Evolutionary conservation across 441 rosid genomes (phyloP).

Genomic region (Raphanus hybrid): DNA sequence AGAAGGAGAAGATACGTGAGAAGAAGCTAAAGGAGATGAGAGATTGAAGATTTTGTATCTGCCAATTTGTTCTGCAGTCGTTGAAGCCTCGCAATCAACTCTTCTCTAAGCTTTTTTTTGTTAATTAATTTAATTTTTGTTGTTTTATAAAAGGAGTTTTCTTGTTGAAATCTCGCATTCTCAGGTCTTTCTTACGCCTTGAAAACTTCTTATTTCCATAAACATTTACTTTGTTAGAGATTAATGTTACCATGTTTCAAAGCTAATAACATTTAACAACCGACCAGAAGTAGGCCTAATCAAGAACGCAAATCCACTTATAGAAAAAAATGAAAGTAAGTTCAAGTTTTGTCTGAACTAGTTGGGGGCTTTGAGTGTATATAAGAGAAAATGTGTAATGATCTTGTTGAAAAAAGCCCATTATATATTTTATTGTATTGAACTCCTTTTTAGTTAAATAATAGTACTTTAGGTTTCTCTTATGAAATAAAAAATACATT

Average conservation of each 20-base stretch:
- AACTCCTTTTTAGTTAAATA: no score
- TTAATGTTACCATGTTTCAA: not conserved
- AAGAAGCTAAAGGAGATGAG: not conserved
- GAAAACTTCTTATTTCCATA: slow-evolving; percentile 21
- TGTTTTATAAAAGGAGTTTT: not conserved
- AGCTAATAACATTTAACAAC: slow-evolving; percentile 6
- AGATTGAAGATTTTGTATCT: slow-evolving; percentile 9
- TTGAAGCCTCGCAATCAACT: slow-evolving; percentile 40
- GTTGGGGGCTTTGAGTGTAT: no score
- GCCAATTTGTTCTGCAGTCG: slow-evolving; percentile 26
- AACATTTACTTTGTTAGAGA: not conserved
- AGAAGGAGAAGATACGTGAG: slow-evolving; percentile 9
- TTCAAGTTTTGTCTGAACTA: no score
- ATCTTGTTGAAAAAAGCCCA: no score
- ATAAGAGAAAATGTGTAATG: no score
- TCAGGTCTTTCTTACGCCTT: slow-evolving; percentile 39
- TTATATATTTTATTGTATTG: no score
- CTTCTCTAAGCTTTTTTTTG: slow-evolving; percentile 4
- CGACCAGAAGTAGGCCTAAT: not conserved
- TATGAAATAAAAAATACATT: no score
- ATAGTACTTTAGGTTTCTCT: no score
- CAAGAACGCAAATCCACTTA: not conserved
- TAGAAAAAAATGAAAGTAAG: not conserved
- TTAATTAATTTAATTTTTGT: not conserved
- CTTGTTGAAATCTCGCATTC: slow-evolving; percentile 33